Percentiles rank a stretch among this genome's conserved stretches.
Conservation (phyloP, 1,139 yeast genomes). For the Protomyces arabidopsidicola region DNA sequence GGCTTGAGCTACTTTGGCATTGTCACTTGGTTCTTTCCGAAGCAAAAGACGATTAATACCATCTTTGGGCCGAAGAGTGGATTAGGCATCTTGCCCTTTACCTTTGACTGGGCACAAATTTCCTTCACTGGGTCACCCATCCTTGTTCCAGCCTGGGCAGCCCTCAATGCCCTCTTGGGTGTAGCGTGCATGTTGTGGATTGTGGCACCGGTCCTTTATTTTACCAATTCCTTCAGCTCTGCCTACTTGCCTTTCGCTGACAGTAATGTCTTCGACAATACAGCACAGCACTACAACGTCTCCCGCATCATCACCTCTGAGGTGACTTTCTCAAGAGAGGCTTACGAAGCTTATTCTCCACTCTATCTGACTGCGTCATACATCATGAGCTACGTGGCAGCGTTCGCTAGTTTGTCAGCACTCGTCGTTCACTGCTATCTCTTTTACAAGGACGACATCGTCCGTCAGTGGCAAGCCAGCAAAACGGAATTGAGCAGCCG, state of each 20-base stretch:
- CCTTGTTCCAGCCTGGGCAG: constrained; percentile 57
- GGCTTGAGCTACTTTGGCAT: constrained; percentile 51
- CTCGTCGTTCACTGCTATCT: constrained; percentile 52
- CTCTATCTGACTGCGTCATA: constrained; percentile 60
- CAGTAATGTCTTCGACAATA: constrained; percentile 49
- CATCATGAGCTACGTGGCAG: constrained; percentile 55
- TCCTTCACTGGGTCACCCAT: constrained; percentile 57
- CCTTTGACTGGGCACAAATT: constrained; percentile 61
- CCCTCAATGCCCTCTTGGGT: constrained; percentile 50
- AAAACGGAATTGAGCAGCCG: constrained; percentile 3
- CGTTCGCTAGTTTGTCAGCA: constrained; percentile 58
- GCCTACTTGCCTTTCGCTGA: constrained; percentile 32
- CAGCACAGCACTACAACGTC: constrained; percentile 45
- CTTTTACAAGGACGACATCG: constrained; percentile 55
- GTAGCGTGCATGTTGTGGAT: constrained; percentile 38
- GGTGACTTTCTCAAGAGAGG: constrained; percentile 48
- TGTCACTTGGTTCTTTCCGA: constrained; percentile 59
- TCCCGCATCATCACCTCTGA: constrained; percentile 48
- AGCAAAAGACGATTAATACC: constrained; percentile 54
- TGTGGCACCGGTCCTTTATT: constrained; percentile 49
- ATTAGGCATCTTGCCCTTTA: constrained; percentile 59
- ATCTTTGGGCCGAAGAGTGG: constrained; percentile 60
- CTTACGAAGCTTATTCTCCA: constrained; percentile 56
- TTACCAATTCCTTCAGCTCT: constrained; percentile 49
- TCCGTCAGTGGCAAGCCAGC: constrained; percentile 39